Percentiles rank a stretch among this genome's conserved stretches.
These are phyloP conservation scores for Elsinoe fawcettii DNA, from an alignment of 2,329 filamentous ascomycete species.

Conservation along the genomic window DNA sequence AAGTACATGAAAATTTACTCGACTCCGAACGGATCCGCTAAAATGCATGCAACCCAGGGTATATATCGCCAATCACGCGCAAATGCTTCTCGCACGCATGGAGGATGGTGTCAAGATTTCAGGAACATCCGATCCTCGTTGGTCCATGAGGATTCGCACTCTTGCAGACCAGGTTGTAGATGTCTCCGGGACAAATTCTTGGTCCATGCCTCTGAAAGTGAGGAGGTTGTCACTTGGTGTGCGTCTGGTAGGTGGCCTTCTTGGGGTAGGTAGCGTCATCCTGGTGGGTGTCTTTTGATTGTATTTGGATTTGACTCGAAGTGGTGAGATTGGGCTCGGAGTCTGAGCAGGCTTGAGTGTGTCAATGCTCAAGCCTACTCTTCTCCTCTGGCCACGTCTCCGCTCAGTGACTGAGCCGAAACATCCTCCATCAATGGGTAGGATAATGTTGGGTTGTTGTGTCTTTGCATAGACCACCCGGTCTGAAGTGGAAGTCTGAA, in stretches of 20 bases:
- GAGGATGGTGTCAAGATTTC: neutral
- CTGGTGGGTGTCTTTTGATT: slow-evolving; percentile 6
- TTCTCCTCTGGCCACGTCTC: slow-evolving; percentile 5
- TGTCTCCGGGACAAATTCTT: neutral
- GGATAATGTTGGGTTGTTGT: slow-evolving; percentile 11
- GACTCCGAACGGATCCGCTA: neutral
- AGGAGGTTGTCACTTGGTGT: slow-evolving; percentile 10
- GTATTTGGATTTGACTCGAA: slow-evolving; percentile 2
- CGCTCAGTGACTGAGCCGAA: slow-evolving; percentile 4
- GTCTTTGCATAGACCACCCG: slow-evolving; percentile 7
- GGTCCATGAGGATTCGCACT: neutral
- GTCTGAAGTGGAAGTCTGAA: slow-evolving; percentile 2
- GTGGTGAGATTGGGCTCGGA: neutral
- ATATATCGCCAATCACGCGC: neutral
- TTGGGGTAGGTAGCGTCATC: neutral
- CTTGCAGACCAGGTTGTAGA: neutral
- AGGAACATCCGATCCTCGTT: neutral
- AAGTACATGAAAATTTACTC: neutral
- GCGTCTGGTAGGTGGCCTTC: slow-evolving; percentile 6
- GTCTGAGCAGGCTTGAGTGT: neutral
- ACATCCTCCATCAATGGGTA: slow-evolving; percentile 8
- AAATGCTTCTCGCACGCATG: neutral
- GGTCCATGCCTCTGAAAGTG: slow-evolving; percentile 4
- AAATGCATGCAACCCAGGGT: neutral
- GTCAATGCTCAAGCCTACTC: neutral